A percentile compares a stretch with the other conserved stretches of the same genome.
These are phyloP conservation scores for Tremella mesenterica DNA, from an alignment of 768 basidiomycete species.

Conservation along the genomic window DNA sequence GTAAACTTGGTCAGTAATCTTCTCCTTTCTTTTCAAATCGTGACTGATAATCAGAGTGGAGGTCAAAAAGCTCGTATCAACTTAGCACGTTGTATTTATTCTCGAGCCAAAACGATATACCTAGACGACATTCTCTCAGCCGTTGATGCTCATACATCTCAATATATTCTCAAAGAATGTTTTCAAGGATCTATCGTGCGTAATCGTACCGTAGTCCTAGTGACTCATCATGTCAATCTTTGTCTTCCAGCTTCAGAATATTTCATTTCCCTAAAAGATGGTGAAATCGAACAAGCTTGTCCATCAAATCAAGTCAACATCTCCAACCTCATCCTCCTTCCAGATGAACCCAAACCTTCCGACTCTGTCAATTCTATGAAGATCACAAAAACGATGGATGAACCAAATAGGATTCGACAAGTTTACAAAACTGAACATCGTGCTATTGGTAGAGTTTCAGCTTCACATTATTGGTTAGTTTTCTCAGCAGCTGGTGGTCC, in stretches of 20 bases:
- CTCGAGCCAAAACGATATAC: conserved; percentile 37
- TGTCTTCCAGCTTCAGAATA: conserved; percentile 33
- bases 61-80: conserved; percentile 39
- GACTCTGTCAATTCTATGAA: neutral
- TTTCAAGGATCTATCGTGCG: conserved; percentile 26
- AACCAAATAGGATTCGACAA: conserved; percentile 5
- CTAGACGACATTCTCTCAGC: conserved; percentile 40
- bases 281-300: conserved; percentile 23
- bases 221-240: conserved; percentile 41
- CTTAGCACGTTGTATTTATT: conserved; percentile 42
- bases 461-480: conserved; percentile 26
- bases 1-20: conserved; percentile 22
- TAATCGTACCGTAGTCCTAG: conserved; percentile 35
- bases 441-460: conserved; percentile 22
- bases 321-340: neutral
- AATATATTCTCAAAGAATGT: conserved; percentile 35
- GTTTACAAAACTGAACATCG: conserved; percentile 26
- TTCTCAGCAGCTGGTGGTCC: conserved; percentile 27
- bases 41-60: conserved; percentile 15
- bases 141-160: conserved; percentile 43
- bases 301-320: conserved; percentile 4
- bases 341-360: neutral
- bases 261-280: conserved; percentile 24
- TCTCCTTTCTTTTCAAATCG: neutral
- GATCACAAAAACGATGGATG: neutral